Conservation (phyloP, 805 yeast genomes). For the Nakazawaea peltata region DNA sequence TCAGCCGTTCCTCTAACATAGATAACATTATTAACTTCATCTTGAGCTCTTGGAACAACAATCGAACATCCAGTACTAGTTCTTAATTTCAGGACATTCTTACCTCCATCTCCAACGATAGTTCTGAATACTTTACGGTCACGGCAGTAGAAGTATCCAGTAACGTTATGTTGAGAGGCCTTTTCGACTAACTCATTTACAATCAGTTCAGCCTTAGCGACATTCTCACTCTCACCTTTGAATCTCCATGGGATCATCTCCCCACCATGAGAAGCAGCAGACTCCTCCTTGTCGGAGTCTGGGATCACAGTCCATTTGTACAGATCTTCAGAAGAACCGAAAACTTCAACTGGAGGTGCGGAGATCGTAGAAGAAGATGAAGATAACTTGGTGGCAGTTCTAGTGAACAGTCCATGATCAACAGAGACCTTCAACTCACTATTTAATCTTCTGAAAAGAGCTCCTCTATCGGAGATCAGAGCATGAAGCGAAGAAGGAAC, state of each 20-base stretch:
- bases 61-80: conserved; percentile 48
- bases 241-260: conserved; percentile 60
- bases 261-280: too few species aligned
- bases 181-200: conserved; percentile 42
- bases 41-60: conserved; percentile 53
- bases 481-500: conserved; percentile 54
- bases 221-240: conserved; percentile 40
- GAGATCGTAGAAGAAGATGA: conserved; percentile 26
- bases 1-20: conserved; percentile 53
- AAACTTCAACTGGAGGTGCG: conserved; percentile 38
- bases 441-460: conserved; percentile 46
- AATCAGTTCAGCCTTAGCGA: conserved; percentile 42
- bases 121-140: conserved; percentile 45
- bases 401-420: conserved; percentile 43
- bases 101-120: conserved; percentile 73
- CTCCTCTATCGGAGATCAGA: conserved; percentile 61
- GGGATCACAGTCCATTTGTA: conserved; percentile 40
- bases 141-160: conserved; percentile 58
- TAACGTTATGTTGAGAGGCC: conserved; percentile 35
- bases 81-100: conserved; percentile 56
- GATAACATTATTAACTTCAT: conserved; percentile 43
- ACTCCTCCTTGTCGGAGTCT: conserved; percentile 17
- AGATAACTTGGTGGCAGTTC: conserved; percentile 43
- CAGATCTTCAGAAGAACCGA: conserved; percentile 32
- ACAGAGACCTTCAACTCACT: conserved; percentile 48